Evolutionary conservation across 129 eudicot genomes (phyloP).

Genomic region (Flaveria trinervia): DNA sequence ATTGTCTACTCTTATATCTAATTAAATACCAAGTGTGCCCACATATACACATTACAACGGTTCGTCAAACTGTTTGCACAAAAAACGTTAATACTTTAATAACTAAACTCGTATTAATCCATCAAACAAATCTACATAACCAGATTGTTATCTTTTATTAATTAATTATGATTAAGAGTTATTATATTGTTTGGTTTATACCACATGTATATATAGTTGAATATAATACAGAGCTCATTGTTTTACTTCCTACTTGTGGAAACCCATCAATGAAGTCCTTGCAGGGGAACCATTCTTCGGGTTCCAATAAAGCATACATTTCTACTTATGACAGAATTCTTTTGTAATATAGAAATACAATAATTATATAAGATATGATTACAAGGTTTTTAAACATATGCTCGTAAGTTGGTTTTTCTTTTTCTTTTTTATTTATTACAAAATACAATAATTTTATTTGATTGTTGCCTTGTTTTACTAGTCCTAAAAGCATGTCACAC

Average conservation of each 20-base stretch:
- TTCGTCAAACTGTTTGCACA: not conserved
- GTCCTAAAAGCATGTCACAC: too few relatives aligned
- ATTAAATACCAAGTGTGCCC: too few relatives aligned
- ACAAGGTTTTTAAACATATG: not conserved
- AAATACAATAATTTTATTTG: too few relatives aligned
- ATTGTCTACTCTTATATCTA: too few relatives aligned
- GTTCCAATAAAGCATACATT: constrained; percentile 6
- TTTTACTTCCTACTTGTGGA: constrained; percentile 32
- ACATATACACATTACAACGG: not conserved
- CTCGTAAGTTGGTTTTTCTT: too few relatives aligned
- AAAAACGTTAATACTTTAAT: not conserved
- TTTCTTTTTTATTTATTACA: too few relatives aligned
- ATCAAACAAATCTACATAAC: not conserved
- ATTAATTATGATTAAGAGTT: not conserved
- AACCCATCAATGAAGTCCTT: constrained; percentile 14
- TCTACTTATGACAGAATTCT: not conserved
- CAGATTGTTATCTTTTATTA: not conserved
- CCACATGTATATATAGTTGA: not conserved
- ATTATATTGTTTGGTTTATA: not conserved
- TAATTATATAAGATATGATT: not conserved
- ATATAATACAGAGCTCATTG: constrained; percentile 30
- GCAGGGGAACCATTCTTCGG: constrained; percentile 14
- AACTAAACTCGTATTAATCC: not conserved
- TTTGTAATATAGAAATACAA: not conserved
- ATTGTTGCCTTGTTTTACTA: too few relatives aligned